Evolutionary conservation across 768 basidiomycete species (phyloP), one percentile per base, ranked within the genome.

Genomic region (Lactarius sanguifluus): DNA sequence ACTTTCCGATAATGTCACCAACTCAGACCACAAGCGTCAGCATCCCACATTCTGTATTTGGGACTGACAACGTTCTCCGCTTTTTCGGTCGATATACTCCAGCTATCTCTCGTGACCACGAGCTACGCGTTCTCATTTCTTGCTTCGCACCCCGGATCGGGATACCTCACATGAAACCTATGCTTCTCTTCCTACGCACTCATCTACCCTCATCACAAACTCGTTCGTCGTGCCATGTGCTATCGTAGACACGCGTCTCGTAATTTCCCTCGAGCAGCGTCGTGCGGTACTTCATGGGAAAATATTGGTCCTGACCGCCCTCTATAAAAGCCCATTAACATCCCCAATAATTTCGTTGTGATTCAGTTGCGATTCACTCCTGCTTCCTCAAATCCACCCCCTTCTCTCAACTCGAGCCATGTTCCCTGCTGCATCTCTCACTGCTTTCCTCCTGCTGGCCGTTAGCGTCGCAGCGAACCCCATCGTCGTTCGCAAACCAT

Each of bases 401-500:
- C 47, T 47, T 12, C n/a, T 23, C 45, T 47, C n/a, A 23, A 50
- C 45, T 50, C 47, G 23, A 47, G n/a, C 47, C 23, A 50, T 50
- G n/a, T 47, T 23, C 40, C 40, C 40, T 16, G 1, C 40, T 41
- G 40, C 16, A 18, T 41, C 40, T 41, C 40, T 41, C 40, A 41
- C 40, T 18, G 40, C 40, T 18, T 41, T 41, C 40, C 40, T 41
- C 40, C 15, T 41, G 16, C 16, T 41, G 40, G 40, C 6, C 16
- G 40, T 41, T 18, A 41, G 40, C 40, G 40, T 41, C 16, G 40
- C 40, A 3, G 40, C 40, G 40, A 41, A 41, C 40, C 40, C 40
- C 1, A 41, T 41, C 40, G 40, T 71, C 56, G 61, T 71, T 45
- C 71, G 68, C 60, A 50, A 50, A 2, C 5, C 47, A 50, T 23